A percentile compares a stretch with the other conserved stretches of the same genome.
Conservation (phyloP, 1,139 yeast genomes). For the Magnusiomyces fungicola region DNA sequence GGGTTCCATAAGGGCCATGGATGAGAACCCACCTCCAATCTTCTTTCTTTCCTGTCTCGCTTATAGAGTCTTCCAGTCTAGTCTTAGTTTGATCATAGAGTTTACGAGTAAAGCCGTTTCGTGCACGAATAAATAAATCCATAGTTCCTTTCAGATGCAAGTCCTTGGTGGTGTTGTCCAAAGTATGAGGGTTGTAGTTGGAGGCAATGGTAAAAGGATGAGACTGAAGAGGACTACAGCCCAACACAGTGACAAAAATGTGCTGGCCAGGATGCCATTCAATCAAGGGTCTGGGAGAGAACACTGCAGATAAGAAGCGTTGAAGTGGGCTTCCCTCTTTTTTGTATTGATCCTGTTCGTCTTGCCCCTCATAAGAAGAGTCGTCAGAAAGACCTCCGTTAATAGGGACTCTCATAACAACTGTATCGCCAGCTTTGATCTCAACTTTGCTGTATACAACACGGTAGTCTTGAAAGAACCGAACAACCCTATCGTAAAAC, state of each 20-base stretch:
- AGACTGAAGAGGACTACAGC: constrained; percentile 21
- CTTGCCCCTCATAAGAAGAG: neutral
- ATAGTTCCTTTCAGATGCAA: constrained; percentile 12
- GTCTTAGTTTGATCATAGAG: constrained; percentile 14
- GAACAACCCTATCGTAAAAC: constrained; percentile 21
- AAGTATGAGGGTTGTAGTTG: constrained; percentile 16
- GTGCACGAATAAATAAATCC: constrained; percentile 24
- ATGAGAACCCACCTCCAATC: constrained; percentile 20
- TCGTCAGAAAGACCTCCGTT: neutral
- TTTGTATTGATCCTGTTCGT: neutral
- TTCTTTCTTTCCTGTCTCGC: constrained; percentile 1
- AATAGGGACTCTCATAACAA: constrained; percentile 21
- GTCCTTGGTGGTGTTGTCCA: no score
- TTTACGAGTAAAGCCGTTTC: constrained; percentile 24
- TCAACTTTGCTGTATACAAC: constrained; percentile 18
- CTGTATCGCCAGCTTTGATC: constrained; percentile 23
- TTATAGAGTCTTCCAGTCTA: neutral
- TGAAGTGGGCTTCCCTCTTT: neutral
- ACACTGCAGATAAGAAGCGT: neutral
- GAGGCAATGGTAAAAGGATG: constrained; percentile 27
- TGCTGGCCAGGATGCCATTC: constrained; percentile 27
- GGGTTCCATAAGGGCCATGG: constrained; percentile 29
- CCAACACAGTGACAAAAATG: constrained; percentile 22
- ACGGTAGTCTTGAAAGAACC: constrained; percentile 21
- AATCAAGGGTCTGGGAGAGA: constrained; percentile 15